Evolutionary conservation across 306 rosid species (phyloP).

Genomic region (Citrullus amarus): DNA sequence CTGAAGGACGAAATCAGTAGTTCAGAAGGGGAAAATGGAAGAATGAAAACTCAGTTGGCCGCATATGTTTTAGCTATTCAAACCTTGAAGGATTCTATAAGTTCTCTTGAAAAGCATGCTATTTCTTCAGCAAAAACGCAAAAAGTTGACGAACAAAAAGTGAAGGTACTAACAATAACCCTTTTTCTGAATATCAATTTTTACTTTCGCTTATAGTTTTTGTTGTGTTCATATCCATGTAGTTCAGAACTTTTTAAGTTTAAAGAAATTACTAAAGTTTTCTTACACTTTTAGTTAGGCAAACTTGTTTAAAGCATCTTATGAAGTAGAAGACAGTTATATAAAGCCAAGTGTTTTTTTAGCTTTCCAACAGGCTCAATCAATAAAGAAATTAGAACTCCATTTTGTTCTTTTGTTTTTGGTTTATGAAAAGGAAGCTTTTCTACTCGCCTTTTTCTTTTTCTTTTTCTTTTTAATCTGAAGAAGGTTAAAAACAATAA

Average conservation of each 20-base stretch:
- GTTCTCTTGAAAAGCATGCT: conserved; percentile 54
- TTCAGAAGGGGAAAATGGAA: conserved; percentile 48
- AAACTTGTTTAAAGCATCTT: neutral
- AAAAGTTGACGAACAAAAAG: conserved; percentile 20
- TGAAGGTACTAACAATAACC: conserved; percentile 36
- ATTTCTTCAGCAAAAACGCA: conserved; percentile 12
- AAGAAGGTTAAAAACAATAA: neutral
- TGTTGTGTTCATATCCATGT: neutral
- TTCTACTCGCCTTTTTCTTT: neutral
- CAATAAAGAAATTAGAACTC: neutral
- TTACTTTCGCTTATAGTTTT: neutral
- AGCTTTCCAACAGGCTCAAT: neutral
- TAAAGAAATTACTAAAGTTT: neutral
- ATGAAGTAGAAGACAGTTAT: neutral
- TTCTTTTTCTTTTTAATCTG: neutral
- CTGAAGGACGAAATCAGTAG: conserved; percentile 42
- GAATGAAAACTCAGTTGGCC: conserved; percentile 37
- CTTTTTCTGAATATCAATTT: neutral
- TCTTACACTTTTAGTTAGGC: neutral
- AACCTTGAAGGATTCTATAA: conserved; percentile 41
- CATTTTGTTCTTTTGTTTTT: neutral
- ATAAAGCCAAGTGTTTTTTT: neutral
- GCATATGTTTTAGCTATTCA: conserved; percentile 45
- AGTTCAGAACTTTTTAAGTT: neutral
- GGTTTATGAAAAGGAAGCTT: neutral